phyloP scores from a whole-genome alignment of 108 stramenopile genomes.

The Conticribra guillardii region DNA sequence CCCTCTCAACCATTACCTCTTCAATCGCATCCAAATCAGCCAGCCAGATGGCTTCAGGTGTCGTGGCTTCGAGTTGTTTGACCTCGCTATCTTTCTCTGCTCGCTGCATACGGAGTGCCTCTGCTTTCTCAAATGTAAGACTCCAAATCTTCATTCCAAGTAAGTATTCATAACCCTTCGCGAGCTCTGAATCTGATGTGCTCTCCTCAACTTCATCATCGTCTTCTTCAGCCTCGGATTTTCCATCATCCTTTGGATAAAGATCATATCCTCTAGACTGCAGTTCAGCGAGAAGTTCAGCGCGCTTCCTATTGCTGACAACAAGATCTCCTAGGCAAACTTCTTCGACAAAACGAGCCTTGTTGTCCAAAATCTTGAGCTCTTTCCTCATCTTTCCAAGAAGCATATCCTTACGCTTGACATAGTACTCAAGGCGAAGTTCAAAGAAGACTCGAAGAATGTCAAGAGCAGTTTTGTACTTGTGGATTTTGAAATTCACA shows the following conservation, averaged over 20 bases:
- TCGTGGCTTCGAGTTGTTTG: conserved; percentile 75
- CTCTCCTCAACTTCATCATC: conserved; percentile 68
- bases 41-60: conserved; percentile 89
- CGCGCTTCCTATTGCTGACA: conserved; percentile 92
- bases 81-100: conserved; percentile 85
- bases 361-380: conserved; percentile 91
- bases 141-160: conserved; percentile 98
- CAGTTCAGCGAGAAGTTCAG: conserved; percentile 89
- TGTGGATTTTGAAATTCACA: conserved; percentile 78
- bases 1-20: conserved; percentile 84
- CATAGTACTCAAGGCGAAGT: conserved; percentile 87
- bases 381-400: conserved; percentile 71
- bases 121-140: conserved; percentile 96
- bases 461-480: conserved; percentile 71
- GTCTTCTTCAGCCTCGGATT: conserved; percentile 35
- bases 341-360: conserved; percentile 96
- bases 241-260: conserved; percentile 61
- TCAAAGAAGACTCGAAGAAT: conserved; percentile 92
- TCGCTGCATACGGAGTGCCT: conserved; percentile 85
- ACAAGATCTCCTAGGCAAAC: conserved; percentile 92
- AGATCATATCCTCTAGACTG: conserved; percentile 85
- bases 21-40: conserved; percentile 95
- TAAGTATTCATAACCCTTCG: conserved; percentile 98
- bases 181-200: conserved; percentile 62
- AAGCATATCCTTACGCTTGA: conserved; percentile 85